phyloP scores from a whole-genome alignment of 441 rosid genomes.

The Codiaeum variegatum region DNA sequence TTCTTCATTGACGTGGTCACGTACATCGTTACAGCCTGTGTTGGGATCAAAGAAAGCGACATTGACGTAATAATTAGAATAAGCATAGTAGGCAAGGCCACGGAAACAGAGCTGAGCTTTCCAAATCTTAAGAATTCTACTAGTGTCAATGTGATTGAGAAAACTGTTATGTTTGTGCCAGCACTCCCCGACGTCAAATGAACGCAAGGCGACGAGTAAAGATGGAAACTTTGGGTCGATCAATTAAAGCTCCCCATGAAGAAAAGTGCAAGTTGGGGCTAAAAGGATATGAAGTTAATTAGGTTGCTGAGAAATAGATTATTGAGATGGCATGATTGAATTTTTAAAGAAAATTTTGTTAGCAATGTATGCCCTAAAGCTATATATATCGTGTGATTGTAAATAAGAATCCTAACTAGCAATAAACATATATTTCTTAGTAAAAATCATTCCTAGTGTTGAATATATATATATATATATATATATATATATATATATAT shows the following conservation, averaged over 20 bases:
- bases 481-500: too few relatives aligned
- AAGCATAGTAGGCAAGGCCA: constrained; percentile 83
- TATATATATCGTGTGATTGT: too few relatives aligned
- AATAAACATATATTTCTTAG: too few relatives aligned
- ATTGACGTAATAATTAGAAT: constrained; percentile 82
- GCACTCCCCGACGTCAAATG: constrained; percentile 92
- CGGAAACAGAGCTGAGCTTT: constrained; percentile 64
- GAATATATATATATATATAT: too few relatives aligned
- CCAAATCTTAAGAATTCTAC: constrained; percentile 77
- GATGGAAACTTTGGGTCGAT: constrained; percentile 57
- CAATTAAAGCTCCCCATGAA: constrained; percentile 67
- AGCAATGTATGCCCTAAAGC: too few relatives aligned
- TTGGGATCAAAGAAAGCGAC: constrained; percentile 77
- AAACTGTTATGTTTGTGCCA: constrained; percentile 95
- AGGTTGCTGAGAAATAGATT: not conserved
- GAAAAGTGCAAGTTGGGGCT: constrained; percentile 63
- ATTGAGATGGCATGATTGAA: constrained; percentile 11
- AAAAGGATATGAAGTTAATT: constrained; percentile 36
- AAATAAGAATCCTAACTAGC: too few relatives aligned
- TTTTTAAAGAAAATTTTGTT: not conserved
- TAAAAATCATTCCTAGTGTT: too few relatives aligned
- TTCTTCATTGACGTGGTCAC: constrained; percentile 61
- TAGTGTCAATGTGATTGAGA: constrained; percentile 65
- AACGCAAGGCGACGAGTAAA: constrained; percentile 55
- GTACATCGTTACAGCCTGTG: constrained; percentile 75